Conservation (phyloP, 805 yeast species). For the Cyberlindnera suaveolens region DNA sequence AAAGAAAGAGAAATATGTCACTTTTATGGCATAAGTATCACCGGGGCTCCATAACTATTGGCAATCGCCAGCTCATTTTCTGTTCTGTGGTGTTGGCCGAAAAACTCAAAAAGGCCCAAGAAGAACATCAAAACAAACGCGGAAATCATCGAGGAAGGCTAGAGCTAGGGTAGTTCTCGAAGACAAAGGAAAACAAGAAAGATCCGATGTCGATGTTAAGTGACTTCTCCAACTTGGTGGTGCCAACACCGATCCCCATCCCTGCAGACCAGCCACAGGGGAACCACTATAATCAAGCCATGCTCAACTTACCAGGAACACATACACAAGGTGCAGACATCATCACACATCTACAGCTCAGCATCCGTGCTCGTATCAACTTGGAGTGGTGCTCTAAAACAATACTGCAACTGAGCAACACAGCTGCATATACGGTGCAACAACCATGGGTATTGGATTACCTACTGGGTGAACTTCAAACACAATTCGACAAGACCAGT, state of each 20-base stretch:
- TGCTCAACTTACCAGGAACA: constrained; percentile 16
- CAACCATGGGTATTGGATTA: constrained; percentile 22
- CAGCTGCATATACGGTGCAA: constrained; percentile 16
- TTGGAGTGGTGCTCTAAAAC: constrained; percentile 24
- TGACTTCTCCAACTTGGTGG: constrained; percentile 5
- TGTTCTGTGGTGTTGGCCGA: too few relatives aligned
- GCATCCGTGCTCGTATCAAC: constrained; percentile 17
- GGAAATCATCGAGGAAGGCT: too few relatives aligned
- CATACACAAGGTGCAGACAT: constrained; percentile 19
- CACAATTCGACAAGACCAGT: constrained; percentile 16
- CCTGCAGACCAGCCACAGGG: not conserved
- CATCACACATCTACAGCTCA: constrained; percentile 20
- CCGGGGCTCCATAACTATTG: too few relatives aligned
- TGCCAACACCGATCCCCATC: constrained; percentile 3
- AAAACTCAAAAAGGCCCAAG: too few relatives aligned
- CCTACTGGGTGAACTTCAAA: constrained; percentile 13
- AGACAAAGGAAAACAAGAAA: not conserved
- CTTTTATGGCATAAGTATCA: too few relatives aligned
- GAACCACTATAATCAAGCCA: not conserved
- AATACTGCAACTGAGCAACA: constrained; percentile 16
- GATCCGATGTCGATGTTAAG: not conserved
- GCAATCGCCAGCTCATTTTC: too few relatives aligned
- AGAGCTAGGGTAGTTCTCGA: not conserved
- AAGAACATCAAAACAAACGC: too few relatives aligned
- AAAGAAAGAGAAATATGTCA: too few relatives aligned